Evolutionary conservation across 441 rosid species (phyloP), one percentile per base, ranked within the genome.

Genomic region (Populus tomentosa): DNA sequence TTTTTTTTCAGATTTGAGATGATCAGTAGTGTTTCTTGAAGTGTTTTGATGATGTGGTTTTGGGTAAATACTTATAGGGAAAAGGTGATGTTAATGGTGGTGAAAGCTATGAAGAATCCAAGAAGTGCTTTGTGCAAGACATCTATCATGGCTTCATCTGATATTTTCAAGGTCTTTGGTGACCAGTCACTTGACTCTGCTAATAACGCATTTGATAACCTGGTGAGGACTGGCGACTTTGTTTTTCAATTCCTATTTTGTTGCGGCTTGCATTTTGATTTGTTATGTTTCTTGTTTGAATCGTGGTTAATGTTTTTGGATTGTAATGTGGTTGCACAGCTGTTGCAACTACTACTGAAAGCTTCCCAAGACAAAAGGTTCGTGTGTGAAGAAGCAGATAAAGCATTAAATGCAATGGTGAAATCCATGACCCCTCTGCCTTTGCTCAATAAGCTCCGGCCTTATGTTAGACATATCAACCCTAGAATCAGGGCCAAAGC

Each of bases 51-150:
- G 11, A 6, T 23, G 36, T 6, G 7, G 11, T 38, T 26, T 4
- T 23, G 53, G 28, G 14, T 61, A 21, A 40, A 40, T 65, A 61
- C 75, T 7, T 79, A 64, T 75, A 93, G 99, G 80, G 97, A 92
- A 67, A 94, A 89, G 75, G 84, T 94, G 30, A 72, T 93, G 75
- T 40, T 70, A 32, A 97, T 93, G 74, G 72, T 90, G 82, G 89
- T 91, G 36, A 95, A 91, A 82, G 85, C 94, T 16, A 94, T 91
- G 91, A 96, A 96, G 90, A 96, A 91, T 67, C 98, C 98, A 0
- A 90, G 99, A 86, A 96, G 98, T 81, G 98, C 98, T 40, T 80
- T 96, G 78, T 89, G 94, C 84, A 94, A 96, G 86, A 94, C 98
- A 61, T 89, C 99, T 4, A 90, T 94, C 38, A 92, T 94, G 98